Percentiles rank a stretch among this genome's conserved stretches.
Evolutionary conservation across 352 stramenopile genomes (phyloP).

Genomic region (Pythium dissimile): DNA sequence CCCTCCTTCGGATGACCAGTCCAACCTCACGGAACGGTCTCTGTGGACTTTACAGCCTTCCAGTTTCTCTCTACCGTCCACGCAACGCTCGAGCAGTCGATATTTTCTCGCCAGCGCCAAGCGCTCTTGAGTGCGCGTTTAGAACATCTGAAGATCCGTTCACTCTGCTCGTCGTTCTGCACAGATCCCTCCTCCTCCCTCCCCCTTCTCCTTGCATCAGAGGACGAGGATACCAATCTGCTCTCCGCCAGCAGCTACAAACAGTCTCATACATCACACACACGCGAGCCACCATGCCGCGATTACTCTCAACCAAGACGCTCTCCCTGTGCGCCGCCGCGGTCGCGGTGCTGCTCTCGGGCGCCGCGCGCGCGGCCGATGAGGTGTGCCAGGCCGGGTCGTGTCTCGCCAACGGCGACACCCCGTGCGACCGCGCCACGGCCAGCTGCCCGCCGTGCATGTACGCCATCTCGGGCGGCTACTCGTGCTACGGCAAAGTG

Average conservation of each 20-base stretch:
- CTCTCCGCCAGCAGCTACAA: neutral
- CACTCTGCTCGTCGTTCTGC: neutral
- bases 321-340: constrained; percentile 6
- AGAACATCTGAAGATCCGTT: constrained; percentile 1
- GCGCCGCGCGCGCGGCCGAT: constrained; percentile 4
- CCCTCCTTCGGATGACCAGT: too few relatives aligned
- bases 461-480: constrained; percentile 59
- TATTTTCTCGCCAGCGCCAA: constrained; percentile 13
- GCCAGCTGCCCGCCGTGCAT: constrained; percentile 55
- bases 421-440: constrained; percentile 39
- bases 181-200: neutral
- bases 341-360: constrained; percentile 3
- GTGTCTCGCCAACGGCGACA: constrained; percentile 59
- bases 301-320: constrained; percentile 1
- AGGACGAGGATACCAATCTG: neutral
- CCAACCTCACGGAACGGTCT: constrained; percentile 2
- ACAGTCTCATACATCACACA: constrained; percentile 1
- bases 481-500: constrained; percentile 66
- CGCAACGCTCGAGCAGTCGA: too few relatives aligned
- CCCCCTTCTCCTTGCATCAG: neutral
- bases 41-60: neutral
- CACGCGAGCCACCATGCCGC: constrained; percentile 9
- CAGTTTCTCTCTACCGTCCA: neutral
- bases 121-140: neutral
- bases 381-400: constrained; percentile 36